Evolutionary conservation across 306 rosid species (phyloP), one percentile per base, ranked within the genome.

Genomic region (Cyamopsis tetragonoloba): DNA sequence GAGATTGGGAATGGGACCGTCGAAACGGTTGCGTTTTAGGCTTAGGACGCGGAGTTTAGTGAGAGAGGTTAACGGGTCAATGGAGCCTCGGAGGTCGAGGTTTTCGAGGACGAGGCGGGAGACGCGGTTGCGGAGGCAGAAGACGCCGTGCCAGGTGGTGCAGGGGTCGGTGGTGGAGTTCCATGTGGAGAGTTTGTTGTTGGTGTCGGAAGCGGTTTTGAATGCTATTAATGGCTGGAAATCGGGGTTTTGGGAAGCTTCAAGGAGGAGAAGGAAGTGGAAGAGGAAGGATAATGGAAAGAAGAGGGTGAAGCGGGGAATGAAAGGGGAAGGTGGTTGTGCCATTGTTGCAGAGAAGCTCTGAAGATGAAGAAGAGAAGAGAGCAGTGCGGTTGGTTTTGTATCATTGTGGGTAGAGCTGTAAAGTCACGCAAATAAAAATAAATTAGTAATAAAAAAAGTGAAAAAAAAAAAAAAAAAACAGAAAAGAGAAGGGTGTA

Each of bases 21-120:
- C 53, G 31, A 89, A 82, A 41, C 80, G 81, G 83, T 92, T 92
- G 7, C 57, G 54, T 72, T 92, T 89, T 1, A 92, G 91, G 84
- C 96, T 89, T 18, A 92, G 85, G 24, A 89, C 80, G 19, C 96
- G 89, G 55, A 89, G 95, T 64, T 83, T 76, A 59, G 88, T 77
- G 34, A 89, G 66, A 7, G 75, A 53, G 4, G 91, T 68, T 7
- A 92, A 73, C 2, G 84, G 75, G 0, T 39, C 31, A 27, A 89
- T 65, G 3, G 96, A 82, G 77, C 87, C 92, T 0, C 10, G 54
- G 41, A 92, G 95, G 57, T 76, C 55, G 15, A 87, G 89, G 63
- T 58, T 18, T 42, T 92, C 88, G 41, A 92, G 96, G 19, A 92
- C 83, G 14, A 92, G 90, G 7, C 84, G 75, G 0, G 95, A 76